Percentiles rank a stretch among this genome's conserved stretches.
Evolutionary conservation across 208 protist species (phyloP).

Genomic region (Trypanosoma avium): DNA sequence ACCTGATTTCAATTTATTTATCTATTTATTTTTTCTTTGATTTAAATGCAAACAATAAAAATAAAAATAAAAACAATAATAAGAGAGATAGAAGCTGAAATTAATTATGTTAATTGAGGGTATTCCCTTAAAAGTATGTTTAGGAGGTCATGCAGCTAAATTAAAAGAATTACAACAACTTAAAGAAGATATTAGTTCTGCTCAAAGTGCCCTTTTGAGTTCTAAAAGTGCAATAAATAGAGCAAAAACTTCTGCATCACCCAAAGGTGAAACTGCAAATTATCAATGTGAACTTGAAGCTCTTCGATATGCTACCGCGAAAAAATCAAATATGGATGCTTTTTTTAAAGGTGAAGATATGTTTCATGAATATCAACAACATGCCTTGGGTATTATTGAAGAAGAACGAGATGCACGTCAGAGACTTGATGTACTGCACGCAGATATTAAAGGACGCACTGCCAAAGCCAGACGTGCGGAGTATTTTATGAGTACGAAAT

Average conservation of each 20-base stretch:
- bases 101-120: conserved; percentile 11
- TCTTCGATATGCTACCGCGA: conserved; percentile 26
- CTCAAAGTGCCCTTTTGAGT: conserved; percentile 21
- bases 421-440: conserved; percentile 27
- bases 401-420: conserved; percentile 36
- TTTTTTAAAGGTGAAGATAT: conserved; percentile 26
- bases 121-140: conserved; percentile 19
- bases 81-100: background rate
- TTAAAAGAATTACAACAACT: conserved; percentile 6
- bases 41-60: background rate
- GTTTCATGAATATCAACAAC: conserved; percentile 26
- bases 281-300: conserved; percentile 17
- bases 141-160: conserved; percentile 15
- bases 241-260: background rate
- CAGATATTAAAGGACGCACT: conserved; percentile 28
- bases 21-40: background rate
- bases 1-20: background rate
- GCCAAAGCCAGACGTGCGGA: conserved; percentile 29
- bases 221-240: conserved; percentile 30
- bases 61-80: background rate
- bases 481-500: conserved; percentile 44
- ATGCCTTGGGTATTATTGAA: conserved; percentile 7
- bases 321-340: conserved; percentile 7
- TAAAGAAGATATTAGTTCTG: conserved; percentile 20
- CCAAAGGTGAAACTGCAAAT: background rate